These are phyloP conservation scores for Chalaropsis thielavioides DNA, from an alignment of 2,329 filamentous ascomycete species.

Conservation along the genomic window DNA sequence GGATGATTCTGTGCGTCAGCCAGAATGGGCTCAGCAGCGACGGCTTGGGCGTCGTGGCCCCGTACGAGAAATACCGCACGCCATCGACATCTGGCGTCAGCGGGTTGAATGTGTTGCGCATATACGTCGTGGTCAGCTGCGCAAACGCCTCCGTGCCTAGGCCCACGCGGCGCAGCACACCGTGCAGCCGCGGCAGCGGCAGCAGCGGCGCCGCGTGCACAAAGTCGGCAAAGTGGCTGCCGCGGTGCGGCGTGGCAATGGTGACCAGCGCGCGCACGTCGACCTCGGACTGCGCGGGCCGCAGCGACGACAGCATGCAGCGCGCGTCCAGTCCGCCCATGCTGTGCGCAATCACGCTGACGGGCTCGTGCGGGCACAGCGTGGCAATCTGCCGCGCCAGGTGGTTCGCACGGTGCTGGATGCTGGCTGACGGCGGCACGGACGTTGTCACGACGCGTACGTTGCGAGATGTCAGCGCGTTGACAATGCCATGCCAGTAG, in stretches of 20 bases:
- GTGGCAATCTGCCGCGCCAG: constrained; percentile 40
- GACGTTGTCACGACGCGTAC: constrained; percentile 44
- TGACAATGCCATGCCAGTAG: constrained; percentile 51
- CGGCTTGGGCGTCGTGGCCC: constrained; percentile 35
- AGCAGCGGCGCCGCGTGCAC: constrained; percentile 30
- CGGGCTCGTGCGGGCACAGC: constrained; percentile 33
- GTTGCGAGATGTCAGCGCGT: constrained; percentile 39
- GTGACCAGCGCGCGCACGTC: constrained; percentile 39
- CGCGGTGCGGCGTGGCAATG: constrained; percentile 41
- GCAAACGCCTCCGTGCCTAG: constrained; percentile 45
- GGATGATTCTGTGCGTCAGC: constrained; percentile 36
- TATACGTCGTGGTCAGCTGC: constrained; percentile 45
- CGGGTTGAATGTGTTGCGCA: constrained; percentile 45
- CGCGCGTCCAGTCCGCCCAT: constrained; percentile 53
- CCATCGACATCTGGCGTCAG: constrained; percentile 36
- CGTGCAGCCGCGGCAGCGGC: constrained; percentile 41
- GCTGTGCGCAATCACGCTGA: constrained; percentile 63
- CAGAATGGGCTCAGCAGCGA: constrained; percentile 53
- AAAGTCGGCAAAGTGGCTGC: constrained; percentile 42
- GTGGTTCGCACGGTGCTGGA: constrained; percentile 44
- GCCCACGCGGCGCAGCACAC: constrained; percentile 35
- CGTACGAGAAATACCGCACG: constrained; percentile 49
- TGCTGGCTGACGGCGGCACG: constrained; percentile 46
- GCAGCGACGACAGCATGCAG: constrained; percentile 47
- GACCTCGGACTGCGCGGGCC: constrained; percentile 28